Evolutionary conservation across 2,329 filamentous ascomycete genomes (phyloP), one percentile per base, ranked within the genome.

Genomic region (Penicillium sp.): DNA sequence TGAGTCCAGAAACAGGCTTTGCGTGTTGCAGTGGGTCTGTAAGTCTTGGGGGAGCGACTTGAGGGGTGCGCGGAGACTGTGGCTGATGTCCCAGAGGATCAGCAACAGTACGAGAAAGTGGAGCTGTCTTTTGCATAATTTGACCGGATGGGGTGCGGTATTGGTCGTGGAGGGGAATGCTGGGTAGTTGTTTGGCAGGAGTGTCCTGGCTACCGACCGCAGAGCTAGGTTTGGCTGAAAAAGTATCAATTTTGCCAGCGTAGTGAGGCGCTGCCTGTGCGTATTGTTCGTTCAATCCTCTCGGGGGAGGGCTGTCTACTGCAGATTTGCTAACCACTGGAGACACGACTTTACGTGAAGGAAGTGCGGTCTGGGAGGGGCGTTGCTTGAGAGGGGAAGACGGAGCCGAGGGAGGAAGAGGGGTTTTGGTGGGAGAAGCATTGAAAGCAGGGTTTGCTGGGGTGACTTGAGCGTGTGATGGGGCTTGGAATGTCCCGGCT

Each of bases 391-490:
- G 76, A 4, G 86, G 84, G 1, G 86, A 87, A 17, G 80, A 76
- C 21, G 86, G 61, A 2, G 42, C 47, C 37, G 57, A 62, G 6
- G 56, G 52, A 37, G 57, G 86, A 27, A 89, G 77, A 17, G 87
- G 81, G 12, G 85, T 78, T 65, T 85, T 88, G 2, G 82, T 75
- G 8, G 87, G 86, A 4, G 86, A 86, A 17, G 74, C 67, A 12
- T 76, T 65, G 25, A 67, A 61, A 13, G 71, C 48, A 48, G 67
- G 50, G 77, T 75, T 46, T 83, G 78, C 37, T 81, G 84, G 71
- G 81, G 86, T 68, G 80, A 78, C 71, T 83, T 73, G 82, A 86
- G 40, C 21, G 19, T 87, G 86, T 37, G 86, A 87, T 4, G 79
- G 73, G 25, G 57, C n/a, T 21, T 50, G 60, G 19, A 43, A 27